These are phyloP conservation scores for Ustulina deusta DNA, from an alignment of 2,329 filamentous ascomycete genomes.

Conservation along the genomic window DNA sequence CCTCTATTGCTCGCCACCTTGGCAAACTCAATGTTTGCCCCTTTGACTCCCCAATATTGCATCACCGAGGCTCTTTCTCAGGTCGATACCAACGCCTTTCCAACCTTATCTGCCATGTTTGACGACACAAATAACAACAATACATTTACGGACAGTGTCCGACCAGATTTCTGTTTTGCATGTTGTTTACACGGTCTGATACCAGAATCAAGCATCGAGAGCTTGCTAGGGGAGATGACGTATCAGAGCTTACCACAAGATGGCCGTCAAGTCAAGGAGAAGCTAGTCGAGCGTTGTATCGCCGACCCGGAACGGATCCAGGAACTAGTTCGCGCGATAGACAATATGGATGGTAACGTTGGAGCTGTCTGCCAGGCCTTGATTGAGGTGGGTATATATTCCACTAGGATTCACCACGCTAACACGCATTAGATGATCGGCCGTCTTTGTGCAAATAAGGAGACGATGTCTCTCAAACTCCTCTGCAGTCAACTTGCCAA, in stretches of 20 bases:
- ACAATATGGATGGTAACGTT: slow-evolving; percentile 91
- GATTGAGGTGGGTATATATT: slow-evolving; percentile 67
- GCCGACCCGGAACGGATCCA: slow-evolving; percentile 81
- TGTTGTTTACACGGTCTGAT: slow-evolving; percentile 92
- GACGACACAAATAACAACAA: slow-evolving; percentile 69
- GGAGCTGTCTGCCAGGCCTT: slow-evolving; percentile 85
- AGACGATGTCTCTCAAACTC: slow-evolving; percentile 83
- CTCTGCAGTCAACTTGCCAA: slow-evolving; percentile 79
- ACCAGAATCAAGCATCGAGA: slow-evolving; percentile 79
- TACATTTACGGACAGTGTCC: slow-evolving; percentile 68
- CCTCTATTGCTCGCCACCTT: slow-evolving; percentile 66
- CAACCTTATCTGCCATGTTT: slow-evolving; percentile 70
- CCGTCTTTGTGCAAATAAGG: slow-evolving; percentile 76
- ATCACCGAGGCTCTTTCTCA: slow-evolving; percentile 78
- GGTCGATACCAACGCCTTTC: slow-evolving; percentile 82
- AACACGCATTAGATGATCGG: slow-evolving; percentile 67
- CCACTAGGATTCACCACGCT: slow-evolving; percentile 4
- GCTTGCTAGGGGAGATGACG: slow-evolving; percentile 84
- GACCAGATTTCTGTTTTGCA: slow-evolving; percentile 85
- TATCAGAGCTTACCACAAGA: slow-evolving; percentile 81
- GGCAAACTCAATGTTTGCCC: slow-evolving; percentile 75
- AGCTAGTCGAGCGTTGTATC: slow-evolving; percentile 81
- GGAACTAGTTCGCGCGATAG: slow-evolving; percentile 82
- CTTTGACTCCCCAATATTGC: slow-evolving; percentile 80
- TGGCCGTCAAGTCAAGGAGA: slow-evolving; percentile 81